Evolutionary conservation across 108 stramenopile genomes (phyloP), one percentile per base, ranked within the genome.

Genomic region (Pseudonitzschia delicatissima): DNA sequence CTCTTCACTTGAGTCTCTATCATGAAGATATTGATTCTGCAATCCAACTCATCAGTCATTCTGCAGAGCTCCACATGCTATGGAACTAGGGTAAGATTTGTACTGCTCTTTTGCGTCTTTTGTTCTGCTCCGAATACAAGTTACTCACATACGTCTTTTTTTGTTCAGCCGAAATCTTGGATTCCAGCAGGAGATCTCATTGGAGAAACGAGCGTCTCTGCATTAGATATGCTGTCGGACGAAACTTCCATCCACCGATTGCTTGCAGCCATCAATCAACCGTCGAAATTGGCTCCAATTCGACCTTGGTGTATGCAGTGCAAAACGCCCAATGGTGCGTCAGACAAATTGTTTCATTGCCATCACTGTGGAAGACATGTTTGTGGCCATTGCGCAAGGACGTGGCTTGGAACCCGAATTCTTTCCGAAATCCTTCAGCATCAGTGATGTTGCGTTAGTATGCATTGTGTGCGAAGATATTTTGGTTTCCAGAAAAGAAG

Each of bases 281-380:
- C 75, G 4, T 83, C 77, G 55, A 74, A 74, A 45, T 66, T 62
- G 62, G 87, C 92, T 15, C 81, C 84, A 0, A 62, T 62, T 20
- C 81, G 93, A 21, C 45, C 79, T 8, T 78, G 76, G 73, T 94
- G 93, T 64, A 94, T 94, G 93, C 86, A 89, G 33, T 94, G 93
- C 74, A 88, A 86, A 47, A 34, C 31, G 0, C 72, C 67, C 17
- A 67, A 84, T 39, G 77, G 82, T 28, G 44, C 83, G 27, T 82
- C 80, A 58, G 70, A 73, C 25, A 62, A 80, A 57, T 57, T 82
- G 13, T 37, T 82, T 18, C 83, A 90, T 73, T 94, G 93, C 63
- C 68, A 79, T 4, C 85, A 90, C 47, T 94, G 93, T 59, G 82
- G 87, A 39, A 64, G 87, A 36, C 81, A 82, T 34, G 79, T 94